Conservation (phyloP, 257 asterid genomes). For the Fraxinus quadrangulata region DNA sequence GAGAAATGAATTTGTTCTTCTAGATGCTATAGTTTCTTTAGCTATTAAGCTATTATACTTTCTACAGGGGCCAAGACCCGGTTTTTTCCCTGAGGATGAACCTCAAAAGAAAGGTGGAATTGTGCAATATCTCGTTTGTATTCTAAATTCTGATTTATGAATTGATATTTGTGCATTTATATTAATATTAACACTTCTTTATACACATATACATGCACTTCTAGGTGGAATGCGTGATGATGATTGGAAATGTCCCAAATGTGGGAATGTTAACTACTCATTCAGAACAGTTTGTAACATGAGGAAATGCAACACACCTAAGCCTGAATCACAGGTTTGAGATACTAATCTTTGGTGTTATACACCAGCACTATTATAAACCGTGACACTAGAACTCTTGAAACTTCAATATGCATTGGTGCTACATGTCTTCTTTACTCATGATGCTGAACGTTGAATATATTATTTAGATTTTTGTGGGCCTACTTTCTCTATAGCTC, state of each 20-base stretch:
- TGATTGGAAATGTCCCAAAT: conserved; percentile 91
- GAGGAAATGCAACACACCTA: conserved; percentile 94
- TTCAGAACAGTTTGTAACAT: conserved; percentile 87
- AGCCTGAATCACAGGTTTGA: conserved; percentile 86
- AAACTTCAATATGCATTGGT: not conserved
- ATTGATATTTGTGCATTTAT: conserved; percentile 2
- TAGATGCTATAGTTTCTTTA: conserved; percentile 1
- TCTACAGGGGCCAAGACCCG: conserved; percentile 74
- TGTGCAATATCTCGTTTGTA: conserved; percentile 19
- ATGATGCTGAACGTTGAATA: not conserved
- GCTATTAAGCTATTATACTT: conserved; percentile 18
- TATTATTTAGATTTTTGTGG: conserved; percentile 2
- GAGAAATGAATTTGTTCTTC: conserved; percentile 10
- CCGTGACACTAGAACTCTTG: not conserved
- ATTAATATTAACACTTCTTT: conserved; percentile 10
- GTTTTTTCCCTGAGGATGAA: conserved; percentile 61
- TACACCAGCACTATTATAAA: not conserved
- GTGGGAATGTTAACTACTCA: conserved; percentile 85
- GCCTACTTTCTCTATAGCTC: not conserved
- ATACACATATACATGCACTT: conserved; percentile 21
- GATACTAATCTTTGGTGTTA: conserved; percentile 11
- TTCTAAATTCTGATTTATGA: conserved; percentile 18
- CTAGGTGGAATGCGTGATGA: conserved; percentile 82
- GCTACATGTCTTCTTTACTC: not conserved
- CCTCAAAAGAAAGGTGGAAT: conserved; percentile 58